A percentile compares a stretch with the other conserved stretches of the same genome.
Conservation (phyloP, 768 basidiomycete genomes). For the Serpula lacrymans region DNA sequence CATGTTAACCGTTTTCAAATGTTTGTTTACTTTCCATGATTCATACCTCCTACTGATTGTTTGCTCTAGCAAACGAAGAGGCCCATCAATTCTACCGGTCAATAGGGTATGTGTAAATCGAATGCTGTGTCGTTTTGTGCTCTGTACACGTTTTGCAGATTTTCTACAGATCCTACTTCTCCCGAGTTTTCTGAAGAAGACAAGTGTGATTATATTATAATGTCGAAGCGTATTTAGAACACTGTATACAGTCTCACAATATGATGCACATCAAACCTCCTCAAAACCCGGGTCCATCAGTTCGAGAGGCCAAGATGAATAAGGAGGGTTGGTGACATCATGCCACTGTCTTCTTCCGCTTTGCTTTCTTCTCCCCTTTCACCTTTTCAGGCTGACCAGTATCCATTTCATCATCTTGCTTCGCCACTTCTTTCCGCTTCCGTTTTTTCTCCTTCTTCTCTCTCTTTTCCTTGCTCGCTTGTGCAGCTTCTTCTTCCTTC, state of each 20-base stretch:
- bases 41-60: background rate
- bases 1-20: slow-evolving; percentile 73
- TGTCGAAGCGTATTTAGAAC: slow-evolving; percentile 33
- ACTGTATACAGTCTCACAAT: too few relatives aligned
- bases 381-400: slow-evolving; percentile 8
- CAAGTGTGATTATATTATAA: slow-evolving; percentile 34
- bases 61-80: slow-evolving; percentile 37
- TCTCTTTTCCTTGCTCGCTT: slow-evolving; percentile 17
- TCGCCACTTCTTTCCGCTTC: slow-evolving; percentile 22
- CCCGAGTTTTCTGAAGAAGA: slow-evolving; percentile 40
- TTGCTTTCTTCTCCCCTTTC: slow-evolving; percentile 18
- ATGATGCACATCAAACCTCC: too few relatives aligned
- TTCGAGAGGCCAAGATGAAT: too few relatives aligned
- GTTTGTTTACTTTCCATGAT: slow-evolving; percentile 33
- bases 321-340: too few relatives aligned
- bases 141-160: slow-evolving; percentile 37
- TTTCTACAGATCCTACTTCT: slow-evolving; percentile 48
- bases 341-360: slow-evolving; percentile 25
- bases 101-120: slow-evolving; percentile 42
- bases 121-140: background rate
- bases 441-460: slow-evolving; percentile 28
- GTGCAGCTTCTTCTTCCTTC: slow-evolving; percentile 24
- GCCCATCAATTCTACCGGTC: slow-evolving; percentile 52
- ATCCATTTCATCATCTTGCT: slow-evolving; percentile 7
- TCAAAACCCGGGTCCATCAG: too few relatives aligned